These are phyloP conservation scores for Diaporthe sp. DNA, from an alignment of 2,329 filamentous ascomycete genomes.

Conservation along the genomic window DNA sequence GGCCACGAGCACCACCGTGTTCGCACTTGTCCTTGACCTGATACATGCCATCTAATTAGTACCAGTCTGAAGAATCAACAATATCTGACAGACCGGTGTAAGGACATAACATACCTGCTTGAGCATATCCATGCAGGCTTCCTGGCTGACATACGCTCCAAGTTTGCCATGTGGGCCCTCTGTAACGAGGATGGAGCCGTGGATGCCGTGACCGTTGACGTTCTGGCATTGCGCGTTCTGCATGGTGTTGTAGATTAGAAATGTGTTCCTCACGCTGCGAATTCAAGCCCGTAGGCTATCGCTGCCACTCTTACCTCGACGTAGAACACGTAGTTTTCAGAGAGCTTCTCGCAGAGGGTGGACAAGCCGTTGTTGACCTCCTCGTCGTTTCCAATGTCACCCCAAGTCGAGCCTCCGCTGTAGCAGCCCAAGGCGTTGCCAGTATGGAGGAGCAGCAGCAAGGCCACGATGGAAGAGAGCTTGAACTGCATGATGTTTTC, in stretches of 20 bases:
- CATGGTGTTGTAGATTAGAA: neutral
- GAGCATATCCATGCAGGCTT: neutral
- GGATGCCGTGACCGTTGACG: neutral
- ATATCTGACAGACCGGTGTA: neutral
- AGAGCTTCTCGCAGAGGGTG: neutral
- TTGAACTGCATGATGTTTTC: neutral
- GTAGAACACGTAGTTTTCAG: neutral
- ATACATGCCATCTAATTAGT: neutral
- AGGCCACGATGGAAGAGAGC: neutral
- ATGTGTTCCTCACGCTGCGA: accelerated
- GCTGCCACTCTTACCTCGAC: neutral
- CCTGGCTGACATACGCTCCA: neutral
- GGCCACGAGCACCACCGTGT: neutral
- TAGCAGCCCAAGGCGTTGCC: neutral
- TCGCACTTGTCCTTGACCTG: neutral
- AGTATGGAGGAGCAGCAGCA: neutral
- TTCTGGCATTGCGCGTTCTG: neutral
- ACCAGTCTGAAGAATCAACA: neutral
- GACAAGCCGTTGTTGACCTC: neutral
- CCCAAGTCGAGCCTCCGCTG: neutral
- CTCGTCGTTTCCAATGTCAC: neutral
- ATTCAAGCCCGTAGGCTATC: accelerated
- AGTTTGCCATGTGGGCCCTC: neutral
- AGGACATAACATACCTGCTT: neutral
- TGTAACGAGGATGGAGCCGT: neutral